Conservation (phyloP, 768 basidiomycete species). For the Mycena rosella region DNA sequence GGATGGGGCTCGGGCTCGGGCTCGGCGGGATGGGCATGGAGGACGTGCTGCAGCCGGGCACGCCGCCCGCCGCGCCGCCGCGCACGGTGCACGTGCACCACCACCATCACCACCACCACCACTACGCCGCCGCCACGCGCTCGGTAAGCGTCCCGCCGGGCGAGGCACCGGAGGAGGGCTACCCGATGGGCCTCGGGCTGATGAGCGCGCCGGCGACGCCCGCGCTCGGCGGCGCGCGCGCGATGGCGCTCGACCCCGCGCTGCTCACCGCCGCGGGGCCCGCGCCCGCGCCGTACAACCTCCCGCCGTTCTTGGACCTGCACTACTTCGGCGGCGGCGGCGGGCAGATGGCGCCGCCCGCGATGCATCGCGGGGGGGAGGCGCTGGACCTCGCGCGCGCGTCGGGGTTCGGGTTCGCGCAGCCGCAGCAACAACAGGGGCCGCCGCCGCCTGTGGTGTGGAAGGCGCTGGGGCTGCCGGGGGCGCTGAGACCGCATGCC, state of each 20-base stretch:
- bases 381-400: conserved; percentile 56
- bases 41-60: conserved; percentile 56
- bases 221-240: conserved; percentile 14
- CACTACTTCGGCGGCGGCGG: conserved; percentile 67
- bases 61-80: conserved; percentile 59
- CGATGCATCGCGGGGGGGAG: conserved; percentile 44
- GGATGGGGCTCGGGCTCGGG: too few relatives aligned
- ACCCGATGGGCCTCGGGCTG: conserved; percentile 14
- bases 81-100: conserved; percentile 34
- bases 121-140: conserved; percentile 40
- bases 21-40: background rate
- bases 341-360: conserved; percentile 27
- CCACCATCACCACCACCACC: conserved; percentile 36
- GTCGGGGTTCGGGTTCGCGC: conserved; percentile 22
- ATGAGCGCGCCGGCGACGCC: conserved; percentile 38
- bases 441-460: conserved; percentile 4
- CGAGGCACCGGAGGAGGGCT: conserved; percentile 23
- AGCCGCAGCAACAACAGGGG: background rate
- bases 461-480: conserved; percentile 35
- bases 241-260: conserved; percentile 31
- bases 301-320: conserved; percentile 81
- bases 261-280: conserved; percentile 11
- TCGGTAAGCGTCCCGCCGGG: conserved; percentile 44
- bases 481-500: conserved; percentile 38
- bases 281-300: conserved; percentile 51